Base-by-base conservation (phyloP, 106 monocot species). In the Acorus gramineus region DNA sequence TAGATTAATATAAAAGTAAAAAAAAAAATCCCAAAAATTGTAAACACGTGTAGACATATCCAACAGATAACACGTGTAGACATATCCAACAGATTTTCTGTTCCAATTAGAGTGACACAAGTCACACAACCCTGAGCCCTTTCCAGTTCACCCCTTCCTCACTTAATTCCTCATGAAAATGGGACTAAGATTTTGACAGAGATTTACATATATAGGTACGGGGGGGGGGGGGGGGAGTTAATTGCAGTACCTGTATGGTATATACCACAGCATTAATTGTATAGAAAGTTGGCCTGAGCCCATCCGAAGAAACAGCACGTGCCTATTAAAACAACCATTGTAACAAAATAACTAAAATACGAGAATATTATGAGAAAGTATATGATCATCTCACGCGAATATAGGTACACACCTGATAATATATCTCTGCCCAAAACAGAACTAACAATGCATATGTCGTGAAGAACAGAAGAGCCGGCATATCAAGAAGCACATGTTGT, bases 371-470 rank as follows among this genome's bases (percentile, higher is more conserved):
- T 50, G 52, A 53, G 6, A 13, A 47, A 61, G 43, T 12, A 28
- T 69, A 14, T 8, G 52, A 10, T 9, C 0, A 12, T 28, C 28
- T 28, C 28, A 28, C 28, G 28, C 28, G 28, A 28, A 28, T 28
- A 28, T 28, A 28, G 28, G 28, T 10, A 53, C 68, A 7, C 4
- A 96, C 95, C 82, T 96, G 95, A 74, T 88, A 87, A 77, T 98
- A 98, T 74, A 98, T 98, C 44, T 98, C 96, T 8, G 96, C 96
- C 96, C 96, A 96, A 57, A 96, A 96, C 50, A 96, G 79, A 13
- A 87, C 87, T 51, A 96, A 45, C 4, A 96, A 83, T 2, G 83
- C 87, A 69, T 96, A 96, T 2, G 96, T 96, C 2, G 96, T 90
- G 75, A 96, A 96, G 75, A 96, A 96, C 7, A 73, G 80, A 71